A percentile compares a stretch with the other conserved stretches of the same genome.
phyloP scores from a whole-genome alignment of 1,139 yeast species.

The Arxiozyma telluris region DNA sequence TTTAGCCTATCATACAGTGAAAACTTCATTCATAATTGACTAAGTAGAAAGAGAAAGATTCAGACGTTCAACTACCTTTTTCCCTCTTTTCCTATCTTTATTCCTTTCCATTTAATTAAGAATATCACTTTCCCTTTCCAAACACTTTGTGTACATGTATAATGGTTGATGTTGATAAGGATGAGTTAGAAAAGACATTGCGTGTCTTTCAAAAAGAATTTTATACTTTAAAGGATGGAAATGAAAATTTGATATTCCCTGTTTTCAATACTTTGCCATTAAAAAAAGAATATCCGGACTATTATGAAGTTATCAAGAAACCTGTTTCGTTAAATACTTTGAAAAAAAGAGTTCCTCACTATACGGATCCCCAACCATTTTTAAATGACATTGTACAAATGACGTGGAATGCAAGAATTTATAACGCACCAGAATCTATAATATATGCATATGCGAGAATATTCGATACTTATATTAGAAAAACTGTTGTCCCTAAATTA shows the following conservation, averaged over 20 bases:
- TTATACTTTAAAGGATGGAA: conserved; percentile 39
- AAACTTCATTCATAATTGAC: not conserved
- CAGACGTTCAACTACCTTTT: not conserved
- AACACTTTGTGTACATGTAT: not conserved
- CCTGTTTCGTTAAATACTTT: conserved; percentile 71
- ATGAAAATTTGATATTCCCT: conserved; percentile 36
- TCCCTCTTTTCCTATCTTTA: not conserved
- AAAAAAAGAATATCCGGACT: conserved; percentile 54
- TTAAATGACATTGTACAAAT: conserved; percentile 73
- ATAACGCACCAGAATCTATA: conserved; percentile 60
- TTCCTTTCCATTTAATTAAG: no score
- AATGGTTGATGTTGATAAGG: conserved; percentile 6
- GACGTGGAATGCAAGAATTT: conserved; percentile 80
- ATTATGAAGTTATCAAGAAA: conserved; percentile 54
- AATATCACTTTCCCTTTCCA: not conserved
- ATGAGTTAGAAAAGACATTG: conserved; percentile 7
- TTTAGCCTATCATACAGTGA: not conserved
- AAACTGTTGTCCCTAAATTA: conserved; percentile 44
- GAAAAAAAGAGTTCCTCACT: conserved; percentile 40
- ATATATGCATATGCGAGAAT: conserved; percentile 66
- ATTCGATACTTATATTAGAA: conserved; percentile 52
- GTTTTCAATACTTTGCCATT: conserved; percentile 48
- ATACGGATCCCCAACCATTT: conserved; percentile 58
- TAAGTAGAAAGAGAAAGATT: no score
- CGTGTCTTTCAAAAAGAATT: conserved; percentile 25